Percentiles rank a stretch among this genome's conserved stretches.
Conservation (phyloP, 257 asterid genomes). For the Prunella vulgaris region DNA sequence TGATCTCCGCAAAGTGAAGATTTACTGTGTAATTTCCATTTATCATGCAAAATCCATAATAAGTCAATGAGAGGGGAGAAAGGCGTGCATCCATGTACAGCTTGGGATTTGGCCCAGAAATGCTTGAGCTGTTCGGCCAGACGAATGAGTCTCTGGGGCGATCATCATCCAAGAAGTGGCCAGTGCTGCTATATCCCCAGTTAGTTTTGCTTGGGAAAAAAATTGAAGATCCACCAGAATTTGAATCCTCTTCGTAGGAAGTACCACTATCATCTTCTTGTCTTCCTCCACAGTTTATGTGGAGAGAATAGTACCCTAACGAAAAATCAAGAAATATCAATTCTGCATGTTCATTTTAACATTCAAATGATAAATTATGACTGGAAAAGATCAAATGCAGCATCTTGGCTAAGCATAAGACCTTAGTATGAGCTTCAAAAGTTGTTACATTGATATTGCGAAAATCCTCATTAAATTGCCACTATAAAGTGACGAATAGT, state of each 20-base stretch:
- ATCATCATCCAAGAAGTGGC: slow-evolving; percentile 47
- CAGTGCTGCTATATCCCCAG: slow-evolving; percentile 70
- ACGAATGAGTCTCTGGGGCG: slow-evolving; percentile 21
- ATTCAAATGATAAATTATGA: too few relatives aligned
- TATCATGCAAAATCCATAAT: slow-evolving; percentile 53
- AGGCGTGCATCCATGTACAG: slow-evolving; percentile 42
- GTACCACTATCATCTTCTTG: slow-evolving; percentile 23
- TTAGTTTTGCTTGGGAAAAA: slow-evolving; percentile 26
- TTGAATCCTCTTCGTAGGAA: slow-evolving; percentile 32
- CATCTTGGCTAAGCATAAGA: too few relatives aligned
- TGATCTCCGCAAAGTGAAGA: slow-evolving; percentile 78
- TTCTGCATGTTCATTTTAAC: background rate
- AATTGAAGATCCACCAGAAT: slow-evolving; percentile 39
- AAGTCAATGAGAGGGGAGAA: slow-evolving; percentile 48
- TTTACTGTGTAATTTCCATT: slow-evolving; percentile 60
- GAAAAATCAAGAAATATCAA: slow-evolving; percentile 8
- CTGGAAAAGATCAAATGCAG: too few relatives aligned
- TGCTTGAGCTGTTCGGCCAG: slow-evolving; percentile 29
- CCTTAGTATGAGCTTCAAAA: too few relatives aligned
- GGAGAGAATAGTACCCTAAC: slow-evolving; percentile 36
- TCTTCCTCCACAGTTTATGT: slow-evolving; percentile 67
- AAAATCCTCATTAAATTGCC: too few relatives aligned
- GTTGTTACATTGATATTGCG: too few relatives aligned
- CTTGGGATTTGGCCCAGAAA: slow-evolving; percentile 31
- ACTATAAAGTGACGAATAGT: too few relatives aligned